Percentiles rank a stretch among this genome's conserved stretches.
These are phyloP conservation scores for Coemansia biformis DNA, from an alignment of 192 early-diverging fungal genomes.

Conservation along the genomic window DNA sequence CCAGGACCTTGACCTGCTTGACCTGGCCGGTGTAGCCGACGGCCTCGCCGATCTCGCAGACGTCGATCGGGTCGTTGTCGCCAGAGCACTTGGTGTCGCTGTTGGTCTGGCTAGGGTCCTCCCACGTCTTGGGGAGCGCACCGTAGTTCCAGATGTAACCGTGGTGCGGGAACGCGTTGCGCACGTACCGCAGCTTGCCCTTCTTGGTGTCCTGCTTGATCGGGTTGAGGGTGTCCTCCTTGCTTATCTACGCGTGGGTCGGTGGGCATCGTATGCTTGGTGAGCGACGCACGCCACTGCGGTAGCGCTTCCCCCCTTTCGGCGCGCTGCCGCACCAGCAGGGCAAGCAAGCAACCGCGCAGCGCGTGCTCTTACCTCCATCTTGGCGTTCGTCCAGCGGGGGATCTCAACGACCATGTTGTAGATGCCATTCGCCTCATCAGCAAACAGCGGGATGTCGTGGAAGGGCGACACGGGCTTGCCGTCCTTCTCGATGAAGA, in stretches of 20 bases:
- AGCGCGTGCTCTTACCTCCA: too few species aligned
- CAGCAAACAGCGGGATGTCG: conserved; percentile 95
- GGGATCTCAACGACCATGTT: conserved; percentile 99
- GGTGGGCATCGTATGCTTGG: background rate
- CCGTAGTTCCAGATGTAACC: conserved; percentile 99
- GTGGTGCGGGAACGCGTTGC: conserved; percentile 99
- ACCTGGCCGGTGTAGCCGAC: conserved; percentile 90
- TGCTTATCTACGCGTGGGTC: conserved; percentile 76
- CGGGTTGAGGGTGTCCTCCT: conserved; percentile 95
- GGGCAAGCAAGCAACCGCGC: too few species aligned
- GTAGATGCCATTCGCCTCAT: conserved; percentile 82
- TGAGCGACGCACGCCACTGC: too few species aligned
- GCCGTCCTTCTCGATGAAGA: conserved; percentile 81
- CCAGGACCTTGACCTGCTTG: conserved; percentile 99
- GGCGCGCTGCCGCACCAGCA: too few species aligned
- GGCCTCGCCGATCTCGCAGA: conserved; percentile 95
- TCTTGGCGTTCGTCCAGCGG: conserved; percentile 98
- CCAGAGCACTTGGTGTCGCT: conserved; percentile 93
- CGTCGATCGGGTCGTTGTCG: conserved; percentile 97
- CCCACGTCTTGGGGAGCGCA: conserved; percentile 99
- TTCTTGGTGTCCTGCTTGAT: conserved; percentile 99
- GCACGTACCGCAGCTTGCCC: conserved; percentile 96
- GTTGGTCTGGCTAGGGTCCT: conserved; percentile 86
- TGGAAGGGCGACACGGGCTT: conserved; percentile 91
- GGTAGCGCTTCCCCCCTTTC: too few species aligned